Evolutionary conservation across 1,284 basidiomycete genomes (phyloP), one percentile per base, ranked within the genome.

Genomic region (Pseudozyma sp.): DNA sequence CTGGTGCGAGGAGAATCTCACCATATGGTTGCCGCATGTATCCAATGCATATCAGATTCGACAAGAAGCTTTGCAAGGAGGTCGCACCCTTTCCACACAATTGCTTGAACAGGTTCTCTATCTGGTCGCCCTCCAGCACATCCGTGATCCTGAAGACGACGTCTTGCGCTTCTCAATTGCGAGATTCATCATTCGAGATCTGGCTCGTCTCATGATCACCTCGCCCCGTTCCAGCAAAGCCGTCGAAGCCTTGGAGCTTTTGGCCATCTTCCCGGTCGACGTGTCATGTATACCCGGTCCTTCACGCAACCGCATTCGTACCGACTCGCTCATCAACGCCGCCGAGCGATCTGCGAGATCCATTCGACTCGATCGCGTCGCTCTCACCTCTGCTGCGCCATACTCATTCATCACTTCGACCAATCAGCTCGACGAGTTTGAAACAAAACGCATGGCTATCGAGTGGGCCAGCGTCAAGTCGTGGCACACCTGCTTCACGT

Each of bases 31-130:
- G 49, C 70, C 70, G 1, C 70, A 73, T 43, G 36, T 73, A 25
- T 60, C 59, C 52, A 68, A 68, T 11, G 70, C 70, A 2, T 59
- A 68, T 35, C 60, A 61, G 55, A 53, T 73, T 18, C 70, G 70
- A 16, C 64, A 64, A 51, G 70, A 68, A 1, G 64, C 60, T 1
- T 44, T 60, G 0, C 64, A 68, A 18, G 70, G 70, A 21, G 59
- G 59, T 38, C 70, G 68, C 35, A 68, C 70, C 2, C 57, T 73
- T 10, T 68, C 70, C 5, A 68, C 70, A 11, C 70, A 73, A 48
- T 54, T 73, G 8, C 51, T 73, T 18, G 70, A 73, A 49, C 64
- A 68, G 18, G 60, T 63, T n/a, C 70, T 73, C 38, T 73, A 73
- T 19, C 57, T 73, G 34, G 59, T 68, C 7, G 70, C 70, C 14